A percentile compares a stretch with the other conserved stretches of the same genome.
These are phyloP conservation scores for Salvia miltiorrhiza DNA, from an alignment of 257 asterid species.

Conservation along the genomic window DNA sequence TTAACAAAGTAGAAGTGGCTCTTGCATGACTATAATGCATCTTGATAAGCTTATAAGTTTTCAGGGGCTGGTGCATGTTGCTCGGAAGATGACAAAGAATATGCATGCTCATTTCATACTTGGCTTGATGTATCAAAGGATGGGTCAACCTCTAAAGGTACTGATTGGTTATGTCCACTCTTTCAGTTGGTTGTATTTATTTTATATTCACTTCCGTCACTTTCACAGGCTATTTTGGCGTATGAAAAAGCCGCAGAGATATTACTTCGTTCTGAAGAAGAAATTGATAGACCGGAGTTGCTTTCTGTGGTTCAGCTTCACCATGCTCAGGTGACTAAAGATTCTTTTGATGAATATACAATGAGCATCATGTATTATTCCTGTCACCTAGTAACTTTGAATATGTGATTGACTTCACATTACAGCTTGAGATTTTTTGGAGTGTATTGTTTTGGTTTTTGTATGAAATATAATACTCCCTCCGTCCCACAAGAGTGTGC, in stretches of 20 bases:
- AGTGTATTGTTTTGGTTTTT: background rate
- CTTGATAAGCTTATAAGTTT: constrained; percentile 26
- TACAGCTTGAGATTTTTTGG: constrained; percentile 29
- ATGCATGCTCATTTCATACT: constrained; percentile 95
- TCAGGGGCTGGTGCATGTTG: constrained; percentile 93
- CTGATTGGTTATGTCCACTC: constrained; percentile 17
- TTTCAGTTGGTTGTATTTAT: constrained; percentile 18
- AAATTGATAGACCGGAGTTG: constrained; percentile 92
- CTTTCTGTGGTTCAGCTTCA: constrained; percentile 90
- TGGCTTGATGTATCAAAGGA: constrained; percentile 96
- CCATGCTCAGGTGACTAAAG: constrained; percentile 75
- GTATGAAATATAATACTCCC: background rate
- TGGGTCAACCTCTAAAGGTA: constrained; percentile 99
- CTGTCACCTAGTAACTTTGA: background rate
- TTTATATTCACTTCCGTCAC: constrained; percentile 17
- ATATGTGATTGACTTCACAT: constrained; percentile 40
- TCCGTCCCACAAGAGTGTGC: too few relatives aligned
- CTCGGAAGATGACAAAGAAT: constrained; percentile 96
- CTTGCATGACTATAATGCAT: background rate
- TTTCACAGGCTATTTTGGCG: constrained; percentile 67
- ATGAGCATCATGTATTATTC: background rate
- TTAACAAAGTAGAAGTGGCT: constrained; percentile 2
- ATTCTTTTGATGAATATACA: constrained; percentile 7
- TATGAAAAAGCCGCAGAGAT: constrained; percentile 94
- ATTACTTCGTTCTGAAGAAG: constrained; percentile 92